Base-by-base conservation (phyloP, 768 basidiomycete species). In the Hemileccinum rubropunctum region DNA sequence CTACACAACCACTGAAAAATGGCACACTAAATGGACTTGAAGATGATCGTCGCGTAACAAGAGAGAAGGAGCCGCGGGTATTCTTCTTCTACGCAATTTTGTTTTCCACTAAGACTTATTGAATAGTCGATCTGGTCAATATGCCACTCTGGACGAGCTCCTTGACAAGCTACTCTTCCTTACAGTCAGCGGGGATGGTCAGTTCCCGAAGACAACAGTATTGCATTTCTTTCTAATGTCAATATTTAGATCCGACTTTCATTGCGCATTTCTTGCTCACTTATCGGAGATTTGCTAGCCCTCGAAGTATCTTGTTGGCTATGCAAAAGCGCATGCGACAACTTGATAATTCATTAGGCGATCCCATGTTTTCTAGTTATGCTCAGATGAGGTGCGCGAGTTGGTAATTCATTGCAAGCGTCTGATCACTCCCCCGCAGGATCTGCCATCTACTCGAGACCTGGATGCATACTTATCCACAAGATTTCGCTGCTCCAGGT, bases 241-340 rank as follows among this genome's bases (percentile, higher is more conserved):
- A 48, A 27, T 48, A 42, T 51, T 9, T 48, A 93, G 91, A 93
- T 64, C 80, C 87, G 12, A 77, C 81, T 5, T 93, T 82, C 62
- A 80, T 90, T 27, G 80, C 80, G 3, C 83, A 91, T 66, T 92
- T 94, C 66, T 73, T 94, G 41, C 77, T 92, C 34, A 90, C 88
- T 8, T 92, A 89, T 62, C 85, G 91, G 30, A 76, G 88, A 51
- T 94, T 93, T 64, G 79, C 89, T 34, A 85, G 78, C 30, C 90
- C 91, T 8, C 81, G 91, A 36, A 84, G 78, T 50, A 72, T 94
- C 15, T 73, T 94, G n/a, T 73, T 91, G 39, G 86, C 88, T 6
- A 90, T 94, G 86, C 88, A 91, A 67, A 88, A 90, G 62, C 83
- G 88, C 41, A 86, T 92, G 79, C 81, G 86, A 30, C 81, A 85